These are phyloP conservation scores for Emericellopsis cladophorae DNA, from an alignment of 2,329 filamentous ascomycete species.

Conservation along the genomic window DNA sequence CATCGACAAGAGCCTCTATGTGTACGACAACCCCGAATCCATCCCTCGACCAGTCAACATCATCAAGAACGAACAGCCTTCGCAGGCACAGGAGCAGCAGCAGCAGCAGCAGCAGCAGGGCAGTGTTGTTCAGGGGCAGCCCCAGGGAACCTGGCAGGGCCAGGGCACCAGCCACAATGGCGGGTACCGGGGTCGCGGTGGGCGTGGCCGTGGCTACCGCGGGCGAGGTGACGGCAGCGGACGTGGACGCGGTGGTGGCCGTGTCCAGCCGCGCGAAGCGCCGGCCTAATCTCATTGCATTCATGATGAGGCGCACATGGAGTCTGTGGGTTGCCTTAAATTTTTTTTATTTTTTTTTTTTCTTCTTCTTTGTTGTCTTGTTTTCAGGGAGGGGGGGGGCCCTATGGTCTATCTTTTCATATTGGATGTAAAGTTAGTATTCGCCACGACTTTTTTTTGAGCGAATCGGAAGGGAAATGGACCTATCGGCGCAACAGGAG, in stretches of 20 bases:
- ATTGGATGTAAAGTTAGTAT: conserved; percentile 27
- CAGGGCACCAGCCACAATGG: conserved; percentile 24
- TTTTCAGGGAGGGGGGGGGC: conserved; percentile 4
- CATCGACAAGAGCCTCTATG: conserved; percentile 97
- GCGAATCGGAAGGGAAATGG: conserved; percentile 19
- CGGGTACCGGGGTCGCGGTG: conserved; percentile 20
- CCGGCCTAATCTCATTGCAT: conserved; percentile 17
- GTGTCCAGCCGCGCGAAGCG: conserved; percentile 20
- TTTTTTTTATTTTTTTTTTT: background rate
- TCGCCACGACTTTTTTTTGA: conserved; percentile 15
- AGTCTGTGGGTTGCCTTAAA: conserved; percentile 7
- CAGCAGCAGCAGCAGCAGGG: conserved; percentile 13
- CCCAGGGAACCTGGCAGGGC: conserved; percentile 27
- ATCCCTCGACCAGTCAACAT: conserved; percentile 71
- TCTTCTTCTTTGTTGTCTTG: conserved; percentile 2
- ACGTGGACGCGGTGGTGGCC: conserved; percentile 18
- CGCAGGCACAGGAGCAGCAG: conserved; percentile 13
- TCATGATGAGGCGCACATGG: conserved; percentile 10
- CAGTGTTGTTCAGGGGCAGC: conserved; percentile 8
- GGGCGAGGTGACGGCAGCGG: conserved; percentile 19
- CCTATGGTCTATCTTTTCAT: conserved; percentile 12
- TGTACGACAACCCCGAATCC: conserved; percentile 91
- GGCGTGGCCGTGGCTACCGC: conserved; percentile 24
- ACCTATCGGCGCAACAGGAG: conserved; percentile 8
- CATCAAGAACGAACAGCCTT: conserved; percentile 18